Conservation (phyloP, 495 filamentous ascomycete genomes). For the Daldinia vernicosa region DNA sequence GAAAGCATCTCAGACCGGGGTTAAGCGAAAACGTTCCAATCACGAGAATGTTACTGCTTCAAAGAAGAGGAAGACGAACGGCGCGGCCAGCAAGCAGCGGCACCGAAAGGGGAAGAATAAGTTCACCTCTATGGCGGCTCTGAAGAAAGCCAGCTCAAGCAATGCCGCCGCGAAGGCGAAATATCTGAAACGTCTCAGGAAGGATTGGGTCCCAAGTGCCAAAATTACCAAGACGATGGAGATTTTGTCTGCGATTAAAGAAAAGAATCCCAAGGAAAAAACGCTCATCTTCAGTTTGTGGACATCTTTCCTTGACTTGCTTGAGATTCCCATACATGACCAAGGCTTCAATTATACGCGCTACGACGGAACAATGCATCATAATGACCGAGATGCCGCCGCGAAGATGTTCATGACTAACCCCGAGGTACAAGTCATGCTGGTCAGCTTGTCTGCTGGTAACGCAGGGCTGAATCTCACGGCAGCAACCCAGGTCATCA, state of each 20-base stretch:
- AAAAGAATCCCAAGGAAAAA: constrained; percentile 66
- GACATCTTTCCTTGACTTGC: constrained; percentile 88
- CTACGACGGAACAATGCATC: constrained; percentile 88
- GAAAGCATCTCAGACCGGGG: background rate
- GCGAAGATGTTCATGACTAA: constrained; percentile 78
- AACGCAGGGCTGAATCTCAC: constrained; percentile 92
- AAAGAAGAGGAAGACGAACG: constrained; percentile 40
- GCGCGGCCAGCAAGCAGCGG: constrained; percentile 18
- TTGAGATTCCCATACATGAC: constrained; percentile 84
- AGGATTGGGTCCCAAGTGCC: constrained; percentile 71
- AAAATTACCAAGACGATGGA: constrained; percentile 80
- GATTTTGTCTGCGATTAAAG: constrained; percentile 57
- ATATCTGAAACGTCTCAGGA: constrained; percentile 68
- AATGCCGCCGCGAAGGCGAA: constrained; percentile 66
- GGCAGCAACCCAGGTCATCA: constrained; percentile 86
- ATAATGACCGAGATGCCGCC: constrained; percentile 71
- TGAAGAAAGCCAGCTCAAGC: constrained; percentile 68
- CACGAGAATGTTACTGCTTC: constrained; percentile 23
- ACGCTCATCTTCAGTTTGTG: constrained; percentile 95
- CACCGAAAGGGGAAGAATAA: constrained; percentile 55
- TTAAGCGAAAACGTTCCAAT: constrained; percentile 33
- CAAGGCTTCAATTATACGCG: constrained; percentile 71
- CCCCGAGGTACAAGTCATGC: constrained; percentile 73
- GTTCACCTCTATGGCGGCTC: constrained; percentile 63
- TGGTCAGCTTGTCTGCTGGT: constrained; percentile 89